A percentile compares a stretch with the other conserved stretches of the same genome.
phyloP scores from a whole-genome alignment of 202 grass and related monocot species.

The Zizania palustris region DNA sequence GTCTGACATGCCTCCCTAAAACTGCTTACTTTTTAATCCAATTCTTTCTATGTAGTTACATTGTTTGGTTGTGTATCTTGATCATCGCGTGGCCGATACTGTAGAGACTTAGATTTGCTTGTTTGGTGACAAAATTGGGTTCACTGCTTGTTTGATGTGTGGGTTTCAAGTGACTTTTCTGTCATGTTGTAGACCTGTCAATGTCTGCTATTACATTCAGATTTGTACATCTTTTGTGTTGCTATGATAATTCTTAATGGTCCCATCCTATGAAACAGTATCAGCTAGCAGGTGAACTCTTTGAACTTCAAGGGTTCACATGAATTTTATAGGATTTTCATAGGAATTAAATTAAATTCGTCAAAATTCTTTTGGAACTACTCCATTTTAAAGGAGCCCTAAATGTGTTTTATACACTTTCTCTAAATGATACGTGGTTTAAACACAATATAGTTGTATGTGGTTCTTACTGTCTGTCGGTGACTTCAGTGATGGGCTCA shows the following conservation, averaged over 20 bases:
- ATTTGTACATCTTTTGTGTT: conserved; percentile 39
- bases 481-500: too few relatives aligned
- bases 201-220: background rate
- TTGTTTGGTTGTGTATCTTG: conserved; percentile 43
- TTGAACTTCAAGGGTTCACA: too few relatives aligned
- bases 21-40: conserved; percentile 43
- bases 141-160: conserved; percentile 20
- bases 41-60: conserved; percentile 49
- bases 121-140: conserved; percentile 27
- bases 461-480: too few relatives aligned
- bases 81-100: conserved; percentile 23
- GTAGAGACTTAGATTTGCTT: conserved; percentile 38
- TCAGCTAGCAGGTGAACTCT: background rate
- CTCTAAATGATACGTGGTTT: too few relatives aligned
- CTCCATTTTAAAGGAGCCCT: too few relatives aligned
- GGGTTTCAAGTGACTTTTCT: background rate
- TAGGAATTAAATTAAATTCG: too few relatives aligned
- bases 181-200: conserved; percentile 31
- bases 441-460: too few relatives aligned
- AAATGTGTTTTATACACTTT: too few relatives aligned
- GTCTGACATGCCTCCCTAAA: conserved; percentile 62
- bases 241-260: conserved; percentile 31
- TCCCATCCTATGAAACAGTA: background rate
- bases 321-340: too few relatives aligned
- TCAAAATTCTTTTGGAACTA: too few relatives aligned